Percentiles rank a stretch among this genome's conserved stretches.
phyloP scores from a whole-genome alignment of 2,329 filamentous ascomycete genomes.

The Apiospora koreana region DNA sequence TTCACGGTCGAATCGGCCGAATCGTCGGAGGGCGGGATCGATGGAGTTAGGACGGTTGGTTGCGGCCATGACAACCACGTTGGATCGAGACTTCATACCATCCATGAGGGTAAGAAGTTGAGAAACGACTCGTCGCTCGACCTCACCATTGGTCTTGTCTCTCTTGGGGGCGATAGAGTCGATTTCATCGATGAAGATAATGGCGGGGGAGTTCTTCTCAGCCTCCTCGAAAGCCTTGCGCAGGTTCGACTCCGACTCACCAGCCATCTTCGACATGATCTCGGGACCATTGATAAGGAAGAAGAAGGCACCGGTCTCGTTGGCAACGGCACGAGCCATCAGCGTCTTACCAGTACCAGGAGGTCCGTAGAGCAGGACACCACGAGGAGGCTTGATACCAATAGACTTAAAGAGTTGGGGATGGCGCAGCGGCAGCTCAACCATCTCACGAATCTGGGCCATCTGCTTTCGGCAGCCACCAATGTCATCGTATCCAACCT shows the following conservation, averaged over 20 bases:
- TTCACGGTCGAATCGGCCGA: slow-evolving; percentile 98
- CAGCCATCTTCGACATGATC: slow-evolving; percentile 99
- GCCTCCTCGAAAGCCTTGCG: slow-evolving; percentile 99
- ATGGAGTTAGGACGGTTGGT: slow-evolving; percentile 99
- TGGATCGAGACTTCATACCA: slow-evolving; percentile 98
- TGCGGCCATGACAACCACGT: slow-evolving; percentile 98
- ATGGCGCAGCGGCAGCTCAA: slow-evolving; percentile 93
- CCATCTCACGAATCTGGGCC: slow-evolving; percentile 98
- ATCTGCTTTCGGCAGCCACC: slow-evolving; percentile 99
- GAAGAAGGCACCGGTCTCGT: slow-evolving; percentile 98
- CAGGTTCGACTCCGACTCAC: slow-evolving; percentile 97
- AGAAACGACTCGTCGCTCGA: slow-evolving; percentile 97
- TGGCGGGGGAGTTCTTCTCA: slow-evolving; percentile 98
- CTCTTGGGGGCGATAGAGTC: slow-evolving; percentile 99
- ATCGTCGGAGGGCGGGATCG: slow-evolving; percentile 94
- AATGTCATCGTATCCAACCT: slow-evolving; percentile 99
- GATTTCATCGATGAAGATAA: slow-evolving; percentile 99
- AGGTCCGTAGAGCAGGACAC: slow-evolving; percentile 94
- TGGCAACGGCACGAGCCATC: slow-evolving; percentile 97
- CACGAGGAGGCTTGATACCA: slow-evolving; percentile 98
- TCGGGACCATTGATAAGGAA: slow-evolving; percentile 99
- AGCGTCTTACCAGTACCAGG: slow-evolving; percentile 99
- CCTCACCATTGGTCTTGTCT: slow-evolving; percentile 99
- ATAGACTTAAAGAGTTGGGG: slow-evolving; percentile 99
- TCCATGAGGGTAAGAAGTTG: slow-evolving; percentile 97